These are phyloP conservation scores for Metschnikowia colocasiae DNA, from an alignment of 805 yeast genomes.

Conservation along the genomic window DNA sequence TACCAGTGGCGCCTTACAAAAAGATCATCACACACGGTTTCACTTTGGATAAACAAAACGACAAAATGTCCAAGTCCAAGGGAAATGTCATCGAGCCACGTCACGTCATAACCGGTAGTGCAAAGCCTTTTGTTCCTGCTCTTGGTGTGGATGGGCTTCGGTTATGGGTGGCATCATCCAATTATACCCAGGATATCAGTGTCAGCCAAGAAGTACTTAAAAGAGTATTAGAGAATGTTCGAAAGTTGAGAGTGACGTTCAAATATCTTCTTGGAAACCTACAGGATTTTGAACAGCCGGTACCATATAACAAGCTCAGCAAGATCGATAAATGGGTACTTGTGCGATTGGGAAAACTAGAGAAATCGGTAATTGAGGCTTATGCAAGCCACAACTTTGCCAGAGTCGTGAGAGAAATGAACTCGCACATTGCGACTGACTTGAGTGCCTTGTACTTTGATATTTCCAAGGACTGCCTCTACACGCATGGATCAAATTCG, in stretches of 20 bases:
- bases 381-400: conserved; percentile 65
- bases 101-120: conserved; percentile 61
- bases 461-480: conserved; percentile 77
- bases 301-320: conserved; percentile 35
- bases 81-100: conserved; percentile 77
- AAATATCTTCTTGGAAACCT: conserved; percentile 80
- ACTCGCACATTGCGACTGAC: conserved; percentile 68
- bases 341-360: conserved; percentile 48
- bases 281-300: conserved; percentile 34
- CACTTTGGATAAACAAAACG: conserved; percentile 77
- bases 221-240: conserved; percentile 75
- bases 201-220: conserved; percentile 68
- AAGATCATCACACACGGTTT: conserved; percentile 90
- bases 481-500: conserved; percentile 57
- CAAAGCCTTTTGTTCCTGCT: conserved; percentile 45
- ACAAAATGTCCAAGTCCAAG: conserved; percentile 90
- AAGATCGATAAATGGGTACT: conserved; percentile 62
- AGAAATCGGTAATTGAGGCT: conserved; percentile 35
- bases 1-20: conserved; percentile 56
- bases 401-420: conserved; percentile 61
- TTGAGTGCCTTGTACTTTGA: conserved; percentile 86
- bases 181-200: conserved; percentile 76
- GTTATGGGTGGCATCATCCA: conserved; percentile 85
- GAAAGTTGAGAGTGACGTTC: conserved; percentile 79
- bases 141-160: conserved; percentile 90